Evolutionary conservation across 257 asterid species (phyloP), one percentile per base, ranked within the genome.

Genomic region (Solanum stenotomum): DNA sequence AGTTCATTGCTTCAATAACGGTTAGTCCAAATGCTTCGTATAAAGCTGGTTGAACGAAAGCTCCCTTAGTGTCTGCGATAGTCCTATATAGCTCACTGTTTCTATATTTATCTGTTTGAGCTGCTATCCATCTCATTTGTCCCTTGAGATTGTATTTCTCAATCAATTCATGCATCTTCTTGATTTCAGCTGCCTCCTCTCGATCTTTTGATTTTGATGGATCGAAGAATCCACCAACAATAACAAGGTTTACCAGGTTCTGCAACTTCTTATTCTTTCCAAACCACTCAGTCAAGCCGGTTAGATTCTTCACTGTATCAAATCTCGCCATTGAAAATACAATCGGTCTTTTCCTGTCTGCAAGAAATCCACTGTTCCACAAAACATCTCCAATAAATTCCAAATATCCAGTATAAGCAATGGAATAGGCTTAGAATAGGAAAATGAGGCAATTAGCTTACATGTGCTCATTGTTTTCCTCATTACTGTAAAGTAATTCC

Each of bases 1-100:
- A 94, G 90, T 95, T 94, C 98, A 96, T 95, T 81, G 98, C 99
- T 90, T 96, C 99, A 63, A 96, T 93, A 44, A 96, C 98, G 0
- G 98, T 96, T 18, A 94, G 90, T 5, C 98, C 99, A 75, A 96
- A 95, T n/a, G 99, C 98, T 92, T 96, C 99, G 56, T 95, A 96
- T 16, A 96, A 67, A 68, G 99, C 98, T 56, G 99, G 99, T 89
- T 96, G 99, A 75, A 96, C 93, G 12, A 96, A 95, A 67, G 98
- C 99, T 13, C 99, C 99, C 72, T 92, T 94, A 0, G 96, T 94
- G 90, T 96, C 99, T 18, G 99, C 98, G 77, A 96, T 93, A 72
- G 91, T 93, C 44, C 98, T 92, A 42, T 96, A 96, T 2, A 96
- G 94, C 90, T 96, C 98, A 27, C 99, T 85, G 49, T 96, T 96